Evolutionary conservation across 495 filamentous ascomycete species (phyloP).

Genomic region (Xylaria venustula): DNA sequence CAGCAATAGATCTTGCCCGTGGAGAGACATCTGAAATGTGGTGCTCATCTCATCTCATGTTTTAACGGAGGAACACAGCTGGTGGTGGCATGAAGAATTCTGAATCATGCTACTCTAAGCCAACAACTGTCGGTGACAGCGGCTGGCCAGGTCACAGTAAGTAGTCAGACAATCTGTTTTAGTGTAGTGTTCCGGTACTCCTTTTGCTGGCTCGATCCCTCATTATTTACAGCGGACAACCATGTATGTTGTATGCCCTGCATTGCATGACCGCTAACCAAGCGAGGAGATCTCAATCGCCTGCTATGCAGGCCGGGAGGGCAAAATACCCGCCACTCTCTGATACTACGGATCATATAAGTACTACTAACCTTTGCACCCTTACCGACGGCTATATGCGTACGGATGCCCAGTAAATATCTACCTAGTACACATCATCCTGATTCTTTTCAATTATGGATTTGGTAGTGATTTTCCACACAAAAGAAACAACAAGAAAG

Average conservation of each 20-base stretch:
- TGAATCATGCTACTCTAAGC: background rate
- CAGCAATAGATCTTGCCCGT: too few relatives aligned
- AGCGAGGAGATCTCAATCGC: background rate
- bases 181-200: background rate
- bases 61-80: too few relatives aligned
- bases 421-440: too few relatives aligned
- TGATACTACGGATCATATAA: background rate
- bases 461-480: too few relatives aligned
- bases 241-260: background rate
- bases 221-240: background rate
- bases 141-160: background rate
- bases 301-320: background rate
- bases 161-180: background rate
- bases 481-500: too few relatives aligned
- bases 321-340: background rate
- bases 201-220: background rate
- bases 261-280: background rate
- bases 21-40: too few relatives aligned
- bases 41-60: too few relatives aligned
- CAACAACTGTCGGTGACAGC: background rate
- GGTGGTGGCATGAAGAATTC: too few relatives aligned
- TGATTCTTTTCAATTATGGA: too few relatives aligned
- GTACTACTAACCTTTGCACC: too few relatives aligned
- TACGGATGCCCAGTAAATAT: too few relatives aligned
- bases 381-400: too few relatives aligned